Base-by-base conservation (phyloP, 2,329 filamentous ascomycete species). In the Penicillium oxalicum region DNA sequence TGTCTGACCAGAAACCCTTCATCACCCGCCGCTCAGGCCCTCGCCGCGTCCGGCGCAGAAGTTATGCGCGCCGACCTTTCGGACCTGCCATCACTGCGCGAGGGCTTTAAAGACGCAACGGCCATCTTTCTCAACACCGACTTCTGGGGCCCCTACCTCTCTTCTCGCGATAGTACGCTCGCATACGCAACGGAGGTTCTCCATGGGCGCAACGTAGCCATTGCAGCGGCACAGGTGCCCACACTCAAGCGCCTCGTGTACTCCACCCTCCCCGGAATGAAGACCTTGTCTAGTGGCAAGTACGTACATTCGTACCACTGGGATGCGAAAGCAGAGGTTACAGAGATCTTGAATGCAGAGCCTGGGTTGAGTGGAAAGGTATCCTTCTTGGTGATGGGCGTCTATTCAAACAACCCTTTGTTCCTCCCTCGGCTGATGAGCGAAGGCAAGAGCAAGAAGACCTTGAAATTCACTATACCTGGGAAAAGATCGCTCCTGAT, bases 101-200 rank as follows among this genome's bases (percentile, higher is more conserved):
- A 32, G 12, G 67, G 67, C 4, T 70, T 70, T 46, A 12, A 53
- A 2, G 74, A 71, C 6, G 77, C 76, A 13, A 71, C 74, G 49
- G 59, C 73, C 48, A 78, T 82, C 50, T 82, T 81, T 63, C 70
- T 70, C 51, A 74, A 79, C 43, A 82, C 78, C 0, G 73, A 81
- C 52, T 81, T 77, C 63, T 81, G 75, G 74, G 73, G 74, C 45
- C 69, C 72, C 1, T 78, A 78, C 52, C 72, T 69, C 4, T 61
- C 62, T 41, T 44, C 43, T 25, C 32, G 39, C 40, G 18, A 13
- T 18, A 29, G 13, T 24, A 28, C 26, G 2, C 5, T 12, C n/a
- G 40, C 29, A 12, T 11, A 6, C 8, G n/a, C 24, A 4, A 25
- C 40, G 2, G 80, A 82, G 62, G 60, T 72, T 6, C 66, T 66